Percentiles rank a stretch among this genome's conserved stretches.
Conservation (phyloP, 2,329 filamentous ascomycete genomes). For the Neonectria magnoliae region DNA sequence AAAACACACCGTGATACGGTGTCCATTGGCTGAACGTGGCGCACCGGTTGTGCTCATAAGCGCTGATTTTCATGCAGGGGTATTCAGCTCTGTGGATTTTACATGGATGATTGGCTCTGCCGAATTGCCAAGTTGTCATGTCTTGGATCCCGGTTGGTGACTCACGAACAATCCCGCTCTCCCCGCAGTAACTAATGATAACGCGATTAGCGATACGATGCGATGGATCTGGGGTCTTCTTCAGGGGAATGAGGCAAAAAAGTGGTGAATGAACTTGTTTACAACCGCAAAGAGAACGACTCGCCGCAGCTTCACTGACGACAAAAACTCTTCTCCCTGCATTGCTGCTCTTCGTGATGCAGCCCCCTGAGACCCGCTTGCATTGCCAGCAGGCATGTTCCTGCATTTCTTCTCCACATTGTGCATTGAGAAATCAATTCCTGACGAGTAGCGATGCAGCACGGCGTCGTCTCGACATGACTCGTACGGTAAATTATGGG, state of each 20-base stretch:
- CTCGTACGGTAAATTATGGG: background rate
- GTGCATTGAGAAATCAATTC: background rate
- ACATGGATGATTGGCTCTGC: background rate
- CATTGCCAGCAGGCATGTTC: background rate
- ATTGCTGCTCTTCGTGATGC: background rate
- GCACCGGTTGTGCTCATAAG: background rate
- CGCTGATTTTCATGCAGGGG: background rate
- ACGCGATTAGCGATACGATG: background rate
- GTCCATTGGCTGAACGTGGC: background rate
- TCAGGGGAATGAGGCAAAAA: background rate
- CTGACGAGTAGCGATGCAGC: background rate
- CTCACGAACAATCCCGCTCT: background rate
- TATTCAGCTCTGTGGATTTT: background rate
- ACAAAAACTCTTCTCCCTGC: background rate
- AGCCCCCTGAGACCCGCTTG: background rate
- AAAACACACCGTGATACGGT: background rate
- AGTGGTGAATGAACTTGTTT: background rate
- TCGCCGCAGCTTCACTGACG: background rate
- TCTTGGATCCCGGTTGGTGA: background rate
- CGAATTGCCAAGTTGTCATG: background rate
- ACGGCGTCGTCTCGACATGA: background rate
- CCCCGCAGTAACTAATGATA: background rate
- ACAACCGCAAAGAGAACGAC: background rate
- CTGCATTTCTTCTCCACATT: background rate
- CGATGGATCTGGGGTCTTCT: background rate